Evolutionary conservation across 2,329 filamentous ascomycete genomes (phyloP).

Genomic region (Alternaria triticina): DNA sequence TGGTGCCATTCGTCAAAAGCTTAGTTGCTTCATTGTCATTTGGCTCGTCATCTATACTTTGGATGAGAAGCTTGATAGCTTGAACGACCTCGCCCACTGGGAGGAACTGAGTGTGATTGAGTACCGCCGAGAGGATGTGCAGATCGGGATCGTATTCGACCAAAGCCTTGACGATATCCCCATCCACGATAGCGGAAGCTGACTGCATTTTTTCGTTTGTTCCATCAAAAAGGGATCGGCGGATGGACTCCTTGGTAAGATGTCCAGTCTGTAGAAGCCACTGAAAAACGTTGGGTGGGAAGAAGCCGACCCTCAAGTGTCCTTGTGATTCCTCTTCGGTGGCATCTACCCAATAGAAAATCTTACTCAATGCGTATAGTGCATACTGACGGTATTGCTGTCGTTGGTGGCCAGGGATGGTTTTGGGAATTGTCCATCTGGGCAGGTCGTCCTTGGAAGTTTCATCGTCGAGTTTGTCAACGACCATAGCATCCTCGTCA

Average conservation of each 20-base stretch:
- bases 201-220: constrained; percentile 50
- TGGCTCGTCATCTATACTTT: constrained; percentile 65
- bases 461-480: constrained; percentile 25
- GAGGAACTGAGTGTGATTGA: constrained; percentile 68
- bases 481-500: constrained; percentile 19
- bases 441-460: constrained; percentile 36
- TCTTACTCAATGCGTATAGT: constrained; percentile 58
- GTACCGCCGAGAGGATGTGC: constrained; percentile 68
- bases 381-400: constrained; percentile 70
- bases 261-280: constrained; percentile 66
- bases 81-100: constrained; percentile 70
- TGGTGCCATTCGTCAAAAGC: constrained; percentile 44
- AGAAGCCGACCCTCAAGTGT: constrained; percentile 52
- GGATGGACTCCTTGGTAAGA: constrained; percentile 53
- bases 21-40: constrained; percentile 45
- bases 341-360: constrained; percentile 49
- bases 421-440: constrained; percentile 56
- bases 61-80: constrained; percentile 70
- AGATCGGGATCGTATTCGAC: constrained; percentile 72
- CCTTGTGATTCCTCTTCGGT: constrained; percentile 15
- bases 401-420: constrained; percentile 53
- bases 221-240: constrained; percentile 47
- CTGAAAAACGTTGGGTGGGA: constrained; percentile 61
- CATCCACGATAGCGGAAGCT: constrained; percentile 59
- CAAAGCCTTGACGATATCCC: constrained; percentile 68